Evolutionary conservation across 306 rosid species (phyloP).

Genomic region (Malus orientalis): DNA sequence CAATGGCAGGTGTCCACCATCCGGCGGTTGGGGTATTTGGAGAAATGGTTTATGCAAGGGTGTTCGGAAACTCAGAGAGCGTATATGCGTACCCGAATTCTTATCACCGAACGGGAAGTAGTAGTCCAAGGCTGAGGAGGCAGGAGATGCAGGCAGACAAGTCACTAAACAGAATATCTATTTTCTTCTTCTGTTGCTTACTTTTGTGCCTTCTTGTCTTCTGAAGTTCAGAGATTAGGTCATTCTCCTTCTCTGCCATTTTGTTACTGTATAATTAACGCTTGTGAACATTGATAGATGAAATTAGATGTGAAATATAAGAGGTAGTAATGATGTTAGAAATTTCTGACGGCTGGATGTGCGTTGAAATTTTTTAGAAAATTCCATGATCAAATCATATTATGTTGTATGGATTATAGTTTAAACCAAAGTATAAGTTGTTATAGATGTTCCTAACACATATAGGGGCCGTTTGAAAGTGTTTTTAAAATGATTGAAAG

Average conservation of each 20-base stretch:
- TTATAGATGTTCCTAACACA: no score
- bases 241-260: slow-evolving; percentile 4
- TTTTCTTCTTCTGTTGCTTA: slow-evolving; percentile 76
- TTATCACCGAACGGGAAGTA: slow-evolving; percentile 34
- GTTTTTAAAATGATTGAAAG: no score
- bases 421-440: not conserved
- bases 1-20: slow-evolving; percentile 39
- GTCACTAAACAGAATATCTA: slow-evolving; percentile 69
- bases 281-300: slow-evolving; percentile 7
- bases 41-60: slow-evolving; percentile 63
- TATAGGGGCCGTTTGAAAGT: no score
- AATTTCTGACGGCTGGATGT: not conserved
- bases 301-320: not conserved
- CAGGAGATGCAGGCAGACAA: slow-evolving; percentile 77
- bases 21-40: slow-evolving; percentile 64
- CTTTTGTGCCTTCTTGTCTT: slow-evolving; percentile 76
- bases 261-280: slow-evolving; percentile 27
- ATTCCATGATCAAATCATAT: no score
- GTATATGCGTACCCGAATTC: slow-evolving; percentile 45
- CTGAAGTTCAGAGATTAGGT: slow-evolving; percentile 23
- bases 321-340: not conserved
- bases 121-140: slow-evolving; percentile 65
- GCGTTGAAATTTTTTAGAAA: no score
- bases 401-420: no score
- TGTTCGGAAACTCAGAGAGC: slow-evolving; percentile 58